Evolutionary conservation across 805 yeast species (phyloP), one percentile per base, ranked within the genome.

Genomic region (Ogataea populi-albae): DNA sequence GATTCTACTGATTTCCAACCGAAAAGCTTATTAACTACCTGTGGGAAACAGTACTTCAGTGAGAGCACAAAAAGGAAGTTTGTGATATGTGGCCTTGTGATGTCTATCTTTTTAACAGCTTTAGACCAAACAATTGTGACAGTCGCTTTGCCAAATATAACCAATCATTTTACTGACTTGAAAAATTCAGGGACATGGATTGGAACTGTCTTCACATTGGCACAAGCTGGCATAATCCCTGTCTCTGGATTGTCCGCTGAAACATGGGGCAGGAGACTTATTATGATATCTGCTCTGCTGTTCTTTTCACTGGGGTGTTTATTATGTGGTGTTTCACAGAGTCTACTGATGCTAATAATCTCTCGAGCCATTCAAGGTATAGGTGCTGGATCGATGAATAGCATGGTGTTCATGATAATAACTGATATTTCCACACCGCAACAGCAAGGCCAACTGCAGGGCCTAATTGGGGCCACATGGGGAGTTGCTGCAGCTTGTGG

Each of bases 71-170:
- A n/a, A n/a, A n/a, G n/a, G n/a, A n/a, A n/a, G n/a, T n/a, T n/a
- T n/a, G n/a, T n/a, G n/a, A n/a, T n/a, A n/a, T n/a, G n/a, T n/a
- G n/a, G n/a, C n/a, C n/a, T n/a, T n/a, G n/a, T n/a, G n/a, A 14
- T 61, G 52, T 35, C 34, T 21, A 11, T 28, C 7, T 28, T 28
- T 17, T 16, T 28, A 14, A 8, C 21, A 9, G 31, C 31, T 9
- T 17, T 28, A 21, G 31, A 28, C 21, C 20, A 28, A 8, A 28
- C 31, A 28, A 12, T 28, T 9, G 21, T 16, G 9, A 14, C 21
- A 7, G 21, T 16, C 8, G 20, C 21, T 7, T 14, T 28, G 8
- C 10, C 21, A 12, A 28, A 18, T 7, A 16, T 28, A 28, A 28
- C 31, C 12, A 12, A 14, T 9, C 18, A 28, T 14, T 28, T 28